Base-by-base conservation (phyloP, 2,329 filamentous ascomycete genomes). In the Basipetospora chlamydospora region DNA sequence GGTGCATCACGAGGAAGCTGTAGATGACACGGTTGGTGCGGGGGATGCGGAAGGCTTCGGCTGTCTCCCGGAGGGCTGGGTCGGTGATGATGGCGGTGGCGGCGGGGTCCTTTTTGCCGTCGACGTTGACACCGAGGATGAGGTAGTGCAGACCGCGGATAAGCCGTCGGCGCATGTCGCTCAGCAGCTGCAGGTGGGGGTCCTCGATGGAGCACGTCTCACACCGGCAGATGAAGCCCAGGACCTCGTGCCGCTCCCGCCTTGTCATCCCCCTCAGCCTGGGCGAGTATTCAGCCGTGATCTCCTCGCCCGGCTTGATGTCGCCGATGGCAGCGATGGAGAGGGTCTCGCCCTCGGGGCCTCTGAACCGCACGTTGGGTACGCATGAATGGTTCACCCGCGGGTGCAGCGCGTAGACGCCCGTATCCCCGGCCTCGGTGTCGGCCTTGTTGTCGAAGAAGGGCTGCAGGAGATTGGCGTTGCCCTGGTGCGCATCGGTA, bases 311-410 rank as follows among this genome's bases (percentile, higher is more conserved):
- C 20, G 13, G 21, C 3, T 9, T 6, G 25, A 34, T 26, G 22
- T 34, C 13, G 21, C 22, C 13, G 13, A 17, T 18, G 16, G 32
- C 32, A 22, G 26, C n/a, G 15, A 12, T 31, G 8, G 15, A 12
- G 18, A 31, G 2, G 4, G n/a, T 18, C 5, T 10, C 23, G n/a
- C 7, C 13, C 15, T 26, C 12, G 8, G 3, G 21, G 5, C 32
- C 17, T 22, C 4, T 25, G 21, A 34, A 6, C 5, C 9, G 16
- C 3, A 17, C 16, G 13, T 34, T 34, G 5, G 23, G 32, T 17
- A 26, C 22, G 20, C 32, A 34, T 12, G 22, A 34, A n/a, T 34
- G 32, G 32, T 34, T 34, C 21, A 34, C 2, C 17, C 32, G 32
- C n/a, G 32, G 26, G 25, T 25, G 22, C 4, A 34, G 32, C 6